Percentiles rank a stretch among this genome's conserved stretches.
phyloP scores from a whole-genome alignment of 2,329 filamentous ascomycete genomes.

The Arthrobotrys musiformis region DNA sequence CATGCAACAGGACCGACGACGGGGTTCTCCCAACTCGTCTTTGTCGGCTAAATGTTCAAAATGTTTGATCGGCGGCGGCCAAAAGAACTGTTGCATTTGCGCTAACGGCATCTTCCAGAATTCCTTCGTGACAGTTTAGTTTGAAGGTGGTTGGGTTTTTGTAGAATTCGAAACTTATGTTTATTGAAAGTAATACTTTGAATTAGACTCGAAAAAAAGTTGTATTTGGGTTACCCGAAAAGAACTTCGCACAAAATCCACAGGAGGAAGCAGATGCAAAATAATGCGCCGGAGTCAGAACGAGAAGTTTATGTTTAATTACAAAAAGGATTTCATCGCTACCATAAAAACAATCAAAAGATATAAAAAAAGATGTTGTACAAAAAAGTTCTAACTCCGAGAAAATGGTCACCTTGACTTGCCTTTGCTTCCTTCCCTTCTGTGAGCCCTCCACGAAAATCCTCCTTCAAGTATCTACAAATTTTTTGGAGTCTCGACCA shows the following conservation, averaged over 20 bases:
- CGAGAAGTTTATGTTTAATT: constrained; percentile 44
- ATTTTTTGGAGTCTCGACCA: constrained; percentile 13
- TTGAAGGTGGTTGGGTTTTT: no score
- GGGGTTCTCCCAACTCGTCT: neutral
- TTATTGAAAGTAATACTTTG: neutral
- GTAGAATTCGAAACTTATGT: neutral
- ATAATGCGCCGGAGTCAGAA: constrained; percentile 25
- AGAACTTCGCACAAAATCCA: constrained; percentile 1
- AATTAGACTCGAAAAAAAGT: constrained; percentile 10
- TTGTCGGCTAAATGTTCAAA: constrained; percentile 1
- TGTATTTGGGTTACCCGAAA: constrained; percentile 8
- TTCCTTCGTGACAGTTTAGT: neutral
- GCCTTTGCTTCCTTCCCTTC: neutral
- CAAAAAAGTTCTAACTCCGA: constrained; percentile 43
- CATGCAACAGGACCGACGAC: neutral
- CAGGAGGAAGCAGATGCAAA: constrained; percentile 21
- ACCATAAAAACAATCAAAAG: constrained; percentile 32
- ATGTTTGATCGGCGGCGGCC: constrained; percentile 14
- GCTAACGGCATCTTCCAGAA: constrained; percentile 7
- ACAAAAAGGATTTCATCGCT: constrained; percentile 43
- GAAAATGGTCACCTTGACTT: neutral
- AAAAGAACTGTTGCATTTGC: neutral
- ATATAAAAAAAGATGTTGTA: constrained; percentile 35
- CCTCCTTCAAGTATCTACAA: constrained; percentile 28
- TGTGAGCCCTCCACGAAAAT: neutral